Evolutionary conservation across 2,329 filamentous ascomycete genomes (phyloP).

Genomic region (Alternaria panax): DNA sequence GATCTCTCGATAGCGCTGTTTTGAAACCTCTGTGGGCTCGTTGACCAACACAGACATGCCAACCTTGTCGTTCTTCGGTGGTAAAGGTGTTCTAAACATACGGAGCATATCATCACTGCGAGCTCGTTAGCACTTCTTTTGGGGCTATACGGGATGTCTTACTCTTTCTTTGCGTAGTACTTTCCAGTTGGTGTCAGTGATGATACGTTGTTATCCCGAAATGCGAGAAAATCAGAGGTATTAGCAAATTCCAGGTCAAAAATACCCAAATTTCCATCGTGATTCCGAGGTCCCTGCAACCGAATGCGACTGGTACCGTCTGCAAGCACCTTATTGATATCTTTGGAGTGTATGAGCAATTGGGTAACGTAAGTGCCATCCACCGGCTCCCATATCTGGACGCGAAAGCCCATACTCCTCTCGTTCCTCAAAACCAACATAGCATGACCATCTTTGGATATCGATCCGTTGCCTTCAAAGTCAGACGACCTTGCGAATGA

Average conservation of each 20-base stretch:
- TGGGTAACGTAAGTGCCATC: constrained; percentile 2
- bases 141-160: background rate
- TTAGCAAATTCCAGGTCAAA: constrained; percentile 36
- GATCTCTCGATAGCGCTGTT: background rate
- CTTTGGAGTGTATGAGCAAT: constrained; percentile 12
- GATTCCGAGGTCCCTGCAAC: constrained; percentile 20
- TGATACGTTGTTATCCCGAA: constrained; percentile 13
- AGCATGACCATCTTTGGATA: background rate
- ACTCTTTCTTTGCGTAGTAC: background rate
- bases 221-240: constrained; percentile 11
- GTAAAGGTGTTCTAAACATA: constrained; percentile 23
- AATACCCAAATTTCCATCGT: constrained; percentile 13
- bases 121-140: constrained; percentile 3
- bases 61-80: constrained; percentile 19
- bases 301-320: constrained; percentile 32
- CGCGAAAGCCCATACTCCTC: constrained; percentile 1
- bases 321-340: constrained; percentile 19
- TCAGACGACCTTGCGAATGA: constrained; percentile 26
- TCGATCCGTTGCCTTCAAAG: constrained; percentile 1
- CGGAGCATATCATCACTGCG: constrained; percentile 19
- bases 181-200: background rate
- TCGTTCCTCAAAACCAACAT: constrained; percentile 6
- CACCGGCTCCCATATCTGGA: constrained; percentile 1
- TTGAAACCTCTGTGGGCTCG: background rate
- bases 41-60: constrained; percentile 6